Evolutionary conservation across 1,139 yeast genomes (phyloP), one percentile per base, ranked within the genome.

Genomic region (Debaryomyces sp.): DNA sequence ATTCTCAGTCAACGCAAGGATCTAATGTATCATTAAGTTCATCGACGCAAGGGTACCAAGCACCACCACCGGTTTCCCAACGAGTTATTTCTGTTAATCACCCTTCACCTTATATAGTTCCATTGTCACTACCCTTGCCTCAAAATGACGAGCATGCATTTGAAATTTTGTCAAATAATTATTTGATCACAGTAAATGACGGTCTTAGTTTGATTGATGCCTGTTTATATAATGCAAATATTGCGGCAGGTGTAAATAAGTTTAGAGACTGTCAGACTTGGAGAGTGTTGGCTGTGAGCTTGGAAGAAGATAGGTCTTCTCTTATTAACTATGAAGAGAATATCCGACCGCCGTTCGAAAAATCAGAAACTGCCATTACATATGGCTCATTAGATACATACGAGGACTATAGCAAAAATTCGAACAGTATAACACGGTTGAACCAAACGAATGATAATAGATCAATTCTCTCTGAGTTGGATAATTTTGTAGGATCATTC

Each of bases 221-320:
- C 1, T 86, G 91, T 58, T 70, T 75, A 37, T 68, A 79, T 51
- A 88, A 88, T 60, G 81, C 89, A 1, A 68, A 73, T 30, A 73
- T 81, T 2, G 89, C 92, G 1, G 78, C 77, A 0, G 69, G 75
- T 41, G 85, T 77, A 1, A 76, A 77, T 12, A 67, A 76, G 47
- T 73, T 71, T 50, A 67, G 89, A 48, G 87, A 85, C 45, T 75
- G 87, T 45, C 91, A 86, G 60, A 76, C 84, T 0, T 88, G 96
- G 96, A 69, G 77, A 49, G 75, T 85, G n/a, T 66, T 88, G 3
- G 81, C 81, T 2, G 80, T 78, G 15, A 75, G 85, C 12, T 64
- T 87, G 2, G 70, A 72, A 12, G 80, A 82, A 60, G 49, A 40
- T 13, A 46, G 45, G 5, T 32, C 27, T 23, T 34, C n/a, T 22